Evolutionary conservation across 2,329 filamentous ascomycete species (phyloP), one percentile per base, ranked within the genome.

Genomic region (Aspergillus amoenus): DNA sequence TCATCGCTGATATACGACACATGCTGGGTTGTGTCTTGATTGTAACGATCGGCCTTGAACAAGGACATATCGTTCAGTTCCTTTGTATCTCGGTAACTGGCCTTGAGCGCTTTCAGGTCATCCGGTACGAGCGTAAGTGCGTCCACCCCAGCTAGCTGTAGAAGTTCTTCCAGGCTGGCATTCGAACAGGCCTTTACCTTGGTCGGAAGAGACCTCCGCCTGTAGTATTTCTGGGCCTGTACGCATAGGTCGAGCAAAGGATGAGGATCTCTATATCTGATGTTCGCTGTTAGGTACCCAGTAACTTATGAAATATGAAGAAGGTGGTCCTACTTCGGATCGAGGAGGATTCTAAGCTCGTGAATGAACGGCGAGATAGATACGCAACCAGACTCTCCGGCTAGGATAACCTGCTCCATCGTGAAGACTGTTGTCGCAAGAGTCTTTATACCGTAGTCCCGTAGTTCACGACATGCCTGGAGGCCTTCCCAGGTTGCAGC

Each of bases 281-380:
- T 4, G 4, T n/a, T 37, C 0, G 2, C 5, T 37, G 34, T 37
- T n/a, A 37, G 42, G 1, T 43, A 21, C 21, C 21, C 4, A 21
- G 21, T 21, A 21, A 21, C 21, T 4, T 21, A 21, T 21, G 21
- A 21, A 3, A 18, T 18, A 18, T 18, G 18, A 18, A 3, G 18
- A 3, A 18, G 18, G 3, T 18, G 18, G 18, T 0, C 45, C 37
- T 37, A 48, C 45, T 9, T 21, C 8, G 45, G 30, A 4, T 48
- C 45, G 22, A 57, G 22, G 7, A 52, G 8, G 5, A 17, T 37
- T 27, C 46, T 60, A 13, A 64, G 72, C 61, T 86, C 83, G 64
- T 86, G 85, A 18, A 87, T 80, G 60, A 85, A 76, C 0, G 85
- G 84, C 0, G 84, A 82, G 48, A 87, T 83, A 60, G 85, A 86